phyloP scores from a whole-genome alignment of 345 rosid species.

The Aethionema arabicum region DNA sequence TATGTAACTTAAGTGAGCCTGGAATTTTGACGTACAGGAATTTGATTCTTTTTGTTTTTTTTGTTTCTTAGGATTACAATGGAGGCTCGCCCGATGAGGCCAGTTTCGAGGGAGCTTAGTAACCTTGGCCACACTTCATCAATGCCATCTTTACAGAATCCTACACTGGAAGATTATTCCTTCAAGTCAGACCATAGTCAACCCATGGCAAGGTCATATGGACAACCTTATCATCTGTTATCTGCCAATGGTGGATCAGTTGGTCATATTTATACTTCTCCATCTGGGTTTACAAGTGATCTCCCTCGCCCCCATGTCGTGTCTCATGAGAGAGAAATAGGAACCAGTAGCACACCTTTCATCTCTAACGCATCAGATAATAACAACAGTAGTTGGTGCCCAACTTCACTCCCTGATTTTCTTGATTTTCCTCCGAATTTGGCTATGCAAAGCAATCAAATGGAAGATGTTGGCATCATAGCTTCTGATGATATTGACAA shows the following conservation, averaged over 20 bases:
- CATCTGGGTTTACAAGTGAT: slow-evolving; percentile 62
- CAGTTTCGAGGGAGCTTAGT: slow-evolving; percentile 50
- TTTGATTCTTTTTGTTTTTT: neutral
- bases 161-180: slow-evolving; percentile 47
- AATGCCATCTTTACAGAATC: slow-evolving; percentile 48
- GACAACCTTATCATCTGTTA: slow-evolving; percentile 40
- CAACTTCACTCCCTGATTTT: slow-evolving; percentile 47
- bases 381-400: slow-evolving; percentile 54
- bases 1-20: neutral
- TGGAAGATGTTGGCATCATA: slow-evolving; percentile 48
- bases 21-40: neutral
- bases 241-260: slow-evolving; percentile 52
- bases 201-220: slow-evolving; percentile 39
- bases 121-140: slow-evolving; percentile 46
- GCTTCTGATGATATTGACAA: slow-evolving; percentile 49
- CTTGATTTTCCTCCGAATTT: slow-evolving; percentile 52
- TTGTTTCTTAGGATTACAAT: slow-evolving; percentile 43
- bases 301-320: slow-evolving; percentile 56
- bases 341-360: slow-evolving; percentile 51
- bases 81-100: slow-evolving; percentile 61
- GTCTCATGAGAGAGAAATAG: slow-evolving; percentile 44
- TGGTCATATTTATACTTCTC: slow-evolving; percentile 66
- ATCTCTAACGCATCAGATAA: slow-evolving; percentile 45
- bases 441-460: slow-evolving; percentile 46
- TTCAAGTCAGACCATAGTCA: slow-evolving; percentile 49